phyloP scores from a whole-genome alignment of 495 filamentous ascomycete genomes.

The Lentithecium fluviatile region DNA sequence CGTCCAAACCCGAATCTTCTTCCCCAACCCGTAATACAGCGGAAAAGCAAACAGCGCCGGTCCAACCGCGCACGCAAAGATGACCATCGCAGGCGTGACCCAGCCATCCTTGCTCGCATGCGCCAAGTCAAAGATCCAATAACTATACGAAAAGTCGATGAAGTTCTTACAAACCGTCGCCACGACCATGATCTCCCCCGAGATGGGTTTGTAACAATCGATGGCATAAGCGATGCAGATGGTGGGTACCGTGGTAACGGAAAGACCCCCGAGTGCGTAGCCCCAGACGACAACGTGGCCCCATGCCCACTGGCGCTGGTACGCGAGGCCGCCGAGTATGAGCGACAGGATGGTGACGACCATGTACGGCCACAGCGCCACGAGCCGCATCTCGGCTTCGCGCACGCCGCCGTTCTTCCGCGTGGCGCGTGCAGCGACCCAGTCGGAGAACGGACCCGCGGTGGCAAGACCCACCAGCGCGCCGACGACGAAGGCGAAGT shows the following conservation, averaged over 20 bases:
- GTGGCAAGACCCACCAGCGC: conserved; percentile 58
- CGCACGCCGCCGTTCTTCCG: conserved; percentile 56
- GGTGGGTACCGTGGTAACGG: conserved; percentile 56
- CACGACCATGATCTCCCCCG: conserved; percentile 63
- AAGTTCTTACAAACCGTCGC: conserved; percentile 67
- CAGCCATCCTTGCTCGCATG: conserved; percentile 31
- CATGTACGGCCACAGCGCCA: conserved; percentile 54
- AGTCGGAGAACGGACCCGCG: conserved; percentile 56
- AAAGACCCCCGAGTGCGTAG: conserved; percentile 54
- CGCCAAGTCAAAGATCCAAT: conserved; percentile 34
- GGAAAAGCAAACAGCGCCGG: conserved; percentile 31
- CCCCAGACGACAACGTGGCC: conserved; percentile 51
- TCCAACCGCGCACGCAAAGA: conserved; percentile 31
- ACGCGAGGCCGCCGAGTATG: conserved; percentile 58
- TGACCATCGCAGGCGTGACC: conserved; percentile 35
- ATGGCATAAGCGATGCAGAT: conserved; percentile 62
- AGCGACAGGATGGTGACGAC: conserved; percentile 55
- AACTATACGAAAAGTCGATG: conserved; percentile 54
- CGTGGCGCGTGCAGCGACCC: conserved; percentile 56
- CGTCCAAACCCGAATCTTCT: conserved; percentile 38
- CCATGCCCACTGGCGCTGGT: conserved; percentile 58
- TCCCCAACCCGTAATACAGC: conserved; percentile 36
- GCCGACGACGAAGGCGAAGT: conserved; percentile 50
- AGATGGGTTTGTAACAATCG: conserved; percentile 58
- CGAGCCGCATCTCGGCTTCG: conserved; percentile 62